phyloP scores from a whole-genome alignment of 768 basidiomycete genomes.

The Boletus reticulatus region DNA sequence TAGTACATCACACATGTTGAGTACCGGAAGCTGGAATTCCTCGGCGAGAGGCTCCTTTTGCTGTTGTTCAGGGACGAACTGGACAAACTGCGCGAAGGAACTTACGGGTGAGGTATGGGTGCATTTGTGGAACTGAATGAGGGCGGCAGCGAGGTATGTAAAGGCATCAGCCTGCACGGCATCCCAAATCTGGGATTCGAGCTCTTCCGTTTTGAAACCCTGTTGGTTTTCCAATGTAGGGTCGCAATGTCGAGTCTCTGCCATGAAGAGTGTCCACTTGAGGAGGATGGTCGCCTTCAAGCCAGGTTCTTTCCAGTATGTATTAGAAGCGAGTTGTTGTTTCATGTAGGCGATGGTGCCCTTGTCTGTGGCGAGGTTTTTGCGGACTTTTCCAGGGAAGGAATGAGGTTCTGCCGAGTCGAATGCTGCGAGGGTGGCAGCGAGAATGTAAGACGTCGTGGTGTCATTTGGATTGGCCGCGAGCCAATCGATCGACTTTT shows the following conservation, averaged over 20 bases:
- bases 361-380: constrained; percentile 10
- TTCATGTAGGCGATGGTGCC: constrained; percentile 56
- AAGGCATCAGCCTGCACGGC: constrained; percentile 85
- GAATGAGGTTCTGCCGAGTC: constrained; percentile 61
- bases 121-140: constrained; percentile 53
- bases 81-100: constrained; percentile 38
- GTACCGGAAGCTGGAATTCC: constrained; percentile 49
- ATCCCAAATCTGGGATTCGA: constrained; percentile 79
- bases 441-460: constrained; percentile 67
- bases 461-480: constrained; percentile 60
- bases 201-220: constrained; percentile 72
- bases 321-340: constrained; percentile 47
- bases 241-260: constrained; percentile 72
- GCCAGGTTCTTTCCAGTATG: constrained; percentile 69
- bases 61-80: constrained; percentile 11
- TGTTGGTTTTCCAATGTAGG: constrained; percentile 58
- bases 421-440: constrained; percentile 61
- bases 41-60: constrained; percentile 40
- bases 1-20: constrained; percentile 68
- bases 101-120: constrained; percentile 30
- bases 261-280: constrained; percentile 86
- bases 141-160: constrained; percentile 59
- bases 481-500: constrained; percentile 69
- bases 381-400: constrained; percentile 43
- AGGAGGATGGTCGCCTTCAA: constrained; percentile 71